phyloP scores from a whole-genome alignment of 2,329 filamentous ascomycete species.

The Beauveria scarabaeidicola region DNA sequence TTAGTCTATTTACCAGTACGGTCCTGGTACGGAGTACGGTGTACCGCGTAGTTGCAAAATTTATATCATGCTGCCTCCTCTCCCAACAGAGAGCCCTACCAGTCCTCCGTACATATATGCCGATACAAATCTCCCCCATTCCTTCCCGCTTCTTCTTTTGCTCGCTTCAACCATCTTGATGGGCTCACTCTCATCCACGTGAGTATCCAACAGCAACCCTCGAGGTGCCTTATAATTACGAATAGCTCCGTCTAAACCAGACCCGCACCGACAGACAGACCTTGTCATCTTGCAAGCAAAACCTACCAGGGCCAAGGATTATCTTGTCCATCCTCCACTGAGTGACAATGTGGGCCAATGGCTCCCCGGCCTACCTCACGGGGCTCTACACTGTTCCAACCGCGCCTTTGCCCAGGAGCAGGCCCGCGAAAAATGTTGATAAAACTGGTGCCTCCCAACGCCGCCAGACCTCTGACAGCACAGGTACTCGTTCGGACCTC shows the following conservation, averaged over 20 bases:
- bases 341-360: slow-evolving; percentile 12
- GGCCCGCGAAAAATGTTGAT: slow-evolving; percentile 9
- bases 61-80: slow-evolving; percentile 2
- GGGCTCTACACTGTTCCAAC: slow-evolving; percentile 3
- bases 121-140: slow-evolving; percentile 11
- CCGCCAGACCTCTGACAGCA: slow-evolving; percentile 11
- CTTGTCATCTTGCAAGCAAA: neutral
- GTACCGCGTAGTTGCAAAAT: slow-evolving; percentile 1
- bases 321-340: slow-evolving; percentile 7
- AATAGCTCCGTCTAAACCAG: slow-evolving; percentile 7
- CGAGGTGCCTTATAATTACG: neutral
- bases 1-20: too few relatives aligned
- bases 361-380: slow-evolving; percentile 6
- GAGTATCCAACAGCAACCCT: neutral
- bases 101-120: neutral
- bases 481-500: slow-evolving; percentile 14
- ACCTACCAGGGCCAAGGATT: slow-evolving; percentile 4
- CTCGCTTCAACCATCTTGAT: neutral
- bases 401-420: slow-evolving; percentile 5
- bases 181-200: neutral
- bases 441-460: slow-evolving; percentile 5
- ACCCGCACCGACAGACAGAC: slow-evolving; percentile 9
- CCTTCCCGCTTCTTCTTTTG: neutral
- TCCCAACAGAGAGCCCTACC: neutral
- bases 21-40: too few relatives aligned